phyloP scores from a whole-genome alignment of 495 filamentous ascomycete species.

The Aspergillus wentii region DNA sequence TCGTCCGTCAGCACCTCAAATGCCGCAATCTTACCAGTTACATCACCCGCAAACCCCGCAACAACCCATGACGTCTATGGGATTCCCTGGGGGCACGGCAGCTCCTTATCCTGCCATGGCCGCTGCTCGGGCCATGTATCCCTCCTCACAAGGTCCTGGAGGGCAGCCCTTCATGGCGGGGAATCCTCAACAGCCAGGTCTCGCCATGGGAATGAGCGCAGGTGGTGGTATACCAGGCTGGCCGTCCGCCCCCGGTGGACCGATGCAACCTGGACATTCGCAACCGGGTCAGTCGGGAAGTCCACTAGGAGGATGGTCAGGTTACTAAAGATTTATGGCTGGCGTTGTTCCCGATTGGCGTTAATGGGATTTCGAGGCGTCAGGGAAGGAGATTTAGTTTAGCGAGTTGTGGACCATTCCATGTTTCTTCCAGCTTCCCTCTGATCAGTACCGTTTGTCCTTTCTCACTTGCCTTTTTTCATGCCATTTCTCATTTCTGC shows the following conservation, averaged over 20 bases:
- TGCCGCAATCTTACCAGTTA: constrained; percentile 42
- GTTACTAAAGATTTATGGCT: constrained; percentile 27
- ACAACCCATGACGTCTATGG: constrained; percentile 48
- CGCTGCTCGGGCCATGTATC: constrained; percentile 35
- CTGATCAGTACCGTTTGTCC: constrained; percentile 5
- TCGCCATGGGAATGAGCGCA: constrained; percentile 37
- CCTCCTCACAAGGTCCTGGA: constrained; percentile 31
- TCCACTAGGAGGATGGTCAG: constrained; percentile 41
- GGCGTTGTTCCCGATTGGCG: constrained; percentile 28
- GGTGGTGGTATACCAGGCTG: constrained; percentile 36
- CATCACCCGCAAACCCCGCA: constrained; percentile 53
- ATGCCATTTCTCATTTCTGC: constrained; percentile 23
- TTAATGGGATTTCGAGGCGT: constrained; percentile 15
- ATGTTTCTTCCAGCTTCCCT: no score
- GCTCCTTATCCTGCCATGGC: constrained; percentile 33
- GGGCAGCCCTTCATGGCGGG: constrained; percentile 38
- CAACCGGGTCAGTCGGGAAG: constrained; percentile 40
- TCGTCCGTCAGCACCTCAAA: constrained; percentile 35
- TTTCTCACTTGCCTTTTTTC: constrained; percentile 13
- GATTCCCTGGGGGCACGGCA: constrained; percentile 30
- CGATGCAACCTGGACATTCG: constrained; percentile 41
- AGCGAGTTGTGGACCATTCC: no score
- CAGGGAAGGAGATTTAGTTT: no score
- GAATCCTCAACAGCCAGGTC: constrained; percentile 32
- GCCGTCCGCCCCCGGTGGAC: constrained; percentile 27